phyloP scores from a whole-genome alignment of 306 rosid species.

The Medicago ruthenica region DNA sequence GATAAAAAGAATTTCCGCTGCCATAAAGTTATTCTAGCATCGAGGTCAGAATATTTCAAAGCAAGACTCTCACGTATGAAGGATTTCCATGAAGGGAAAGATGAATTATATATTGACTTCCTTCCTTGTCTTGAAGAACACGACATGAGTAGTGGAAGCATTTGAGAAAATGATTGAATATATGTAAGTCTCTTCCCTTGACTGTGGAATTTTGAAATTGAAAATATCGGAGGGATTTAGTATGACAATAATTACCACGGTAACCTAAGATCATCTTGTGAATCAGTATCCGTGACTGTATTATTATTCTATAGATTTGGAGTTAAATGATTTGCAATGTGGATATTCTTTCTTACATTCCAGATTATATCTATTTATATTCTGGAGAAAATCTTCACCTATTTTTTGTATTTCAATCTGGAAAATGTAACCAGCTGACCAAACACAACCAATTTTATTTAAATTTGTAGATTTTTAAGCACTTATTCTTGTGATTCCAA shows the following conservation, averaged over 20 bases:
- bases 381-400: background rate
- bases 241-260: slow-evolving; percentile 2
- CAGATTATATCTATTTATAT: slow-evolving; percentile 6
- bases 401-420: slow-evolving; percentile 13
- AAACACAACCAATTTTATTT: slow-evolving; percentile 9
- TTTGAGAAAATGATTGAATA: slow-evolving; percentile 90
- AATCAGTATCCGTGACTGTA: slow-evolving; percentile 17
- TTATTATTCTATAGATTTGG: slow-evolving; percentile 39
- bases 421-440: slow-evolving; percentile 25
- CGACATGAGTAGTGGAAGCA: slow-evolving; percentile 77
- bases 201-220: slow-evolving; percentile 28
- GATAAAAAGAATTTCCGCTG: slow-evolving; percentile 69
- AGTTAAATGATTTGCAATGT: slow-evolving; percentile 35
- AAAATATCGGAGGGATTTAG: slow-evolving; percentile 35
- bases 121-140: slow-evolving; percentile 88
- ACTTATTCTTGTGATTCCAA: slow-evolving; percentile 14
- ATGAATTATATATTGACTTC: slow-evolving; percentile 47
- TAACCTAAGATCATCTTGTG: slow-evolving; percentile 26
- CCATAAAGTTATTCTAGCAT: slow-evolving; percentile 91
- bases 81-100: slow-evolving; percentile 80
- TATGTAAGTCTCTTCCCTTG: slow-evolving; percentile 67
- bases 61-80: slow-evolving; percentile 83
- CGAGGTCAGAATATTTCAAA: slow-evolving; percentile 91
- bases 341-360: slow-evolving; percentile 27
- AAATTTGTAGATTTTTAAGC: slow-evolving; percentile 6